Evolutionary conservation across 371 early-diverging fungal species (phyloP).

Genomic region (Gilbertella persicaria): DNA sequence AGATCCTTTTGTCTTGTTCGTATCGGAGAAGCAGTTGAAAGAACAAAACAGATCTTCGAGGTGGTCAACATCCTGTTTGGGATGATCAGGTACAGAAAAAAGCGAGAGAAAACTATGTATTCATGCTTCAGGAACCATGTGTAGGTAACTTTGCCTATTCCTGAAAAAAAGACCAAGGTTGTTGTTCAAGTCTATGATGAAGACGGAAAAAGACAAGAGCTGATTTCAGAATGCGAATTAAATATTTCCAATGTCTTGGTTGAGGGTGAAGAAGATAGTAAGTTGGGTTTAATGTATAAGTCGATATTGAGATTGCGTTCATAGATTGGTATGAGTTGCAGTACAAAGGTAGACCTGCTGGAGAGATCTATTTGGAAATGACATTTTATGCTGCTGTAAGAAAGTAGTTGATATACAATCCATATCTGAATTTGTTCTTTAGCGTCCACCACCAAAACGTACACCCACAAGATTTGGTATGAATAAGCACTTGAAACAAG

Average conservation of each 20-base stretch:
- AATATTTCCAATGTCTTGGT: constrained; percentile 62
- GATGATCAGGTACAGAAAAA: constrained; percentile 50
- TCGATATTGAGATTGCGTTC: constrained; percentile 1
- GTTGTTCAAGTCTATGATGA: constrained; percentile 50
- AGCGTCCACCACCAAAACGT: constrained; percentile 45
- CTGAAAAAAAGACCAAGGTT: constrained; percentile 42
- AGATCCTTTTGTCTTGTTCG: constrained; percentile 51
- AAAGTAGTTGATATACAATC: background rate
- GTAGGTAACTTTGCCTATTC: constrained; percentile 49
- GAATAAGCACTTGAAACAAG: constrained; percentile 18
- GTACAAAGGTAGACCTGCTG: constrained; percentile 54
- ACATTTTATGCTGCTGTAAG: constrained; percentile 63
- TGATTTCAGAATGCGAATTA: constrained; percentile 66
- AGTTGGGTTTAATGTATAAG: background rate
- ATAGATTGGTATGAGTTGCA: constrained; percentile 60
- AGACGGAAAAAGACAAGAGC: constrained; percentile 53
- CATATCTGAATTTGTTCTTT: constrained; percentile 10
- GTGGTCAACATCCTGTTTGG: constrained; percentile 55
- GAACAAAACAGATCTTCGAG: constrained; percentile 49
- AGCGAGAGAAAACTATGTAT: background rate
- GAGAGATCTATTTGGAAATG: constrained; percentile 58
- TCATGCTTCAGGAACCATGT: background rate
- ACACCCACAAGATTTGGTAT: constrained; percentile 42
- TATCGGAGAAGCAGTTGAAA: constrained; percentile 37
- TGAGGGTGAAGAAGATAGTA: constrained; percentile 71